Evolutionary conservation across 1,284 basidiomycete species (phyloP), one percentile per base, ranked within the genome.

Genomic region (Butyriboletus appendiculatus): DNA sequence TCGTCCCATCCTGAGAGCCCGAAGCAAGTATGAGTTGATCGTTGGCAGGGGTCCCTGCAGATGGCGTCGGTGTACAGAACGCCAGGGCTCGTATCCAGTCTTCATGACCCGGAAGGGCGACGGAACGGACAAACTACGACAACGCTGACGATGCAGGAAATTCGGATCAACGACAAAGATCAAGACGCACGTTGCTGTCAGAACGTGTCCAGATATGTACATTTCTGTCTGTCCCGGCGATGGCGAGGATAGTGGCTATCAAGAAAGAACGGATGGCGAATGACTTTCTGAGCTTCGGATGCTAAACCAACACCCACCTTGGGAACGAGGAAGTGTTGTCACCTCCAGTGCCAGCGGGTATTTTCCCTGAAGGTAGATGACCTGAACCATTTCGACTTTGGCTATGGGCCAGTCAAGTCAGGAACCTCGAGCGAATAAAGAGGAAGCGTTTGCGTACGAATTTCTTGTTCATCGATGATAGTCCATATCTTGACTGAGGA

Each of bases 1-100:
- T 90, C 37, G 92, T 95, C 16, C 86, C 85, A 69, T 98, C 96
- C 73, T 97, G 95, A 4, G 94, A 94, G 2, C 93, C 96, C 15
- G 94, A 95, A 1, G 96, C 94, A 18, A 98, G 78, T 1, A 85
- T 60, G 26, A 86, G 74, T 18, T 77, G 69, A 44, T 78, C 72
- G 10, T 67, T 67, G 9, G 65, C 57, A 38, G 58, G 48, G 5
- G 20, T 4, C 10, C 33, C 65, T 10, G 39, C 1, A 6, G 49
- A 44, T 16, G 46, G 20, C 12, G 55, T 45, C 11, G 75, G 69
- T 3, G 63, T 42, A 28, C 79, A 79, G 69, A 97, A 92, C 2
- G 86, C 79, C 26, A 98, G 79, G 56, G 84, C 81, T 58, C 89
- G 85, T 47, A 97, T 80, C 95, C 95, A 98, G 68, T 98, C 95